Percentiles rank a stretch among this genome's conserved stretches.
phyloP scores from a whole-genome alignment of 1,284 basidiomycete genomes.

The Coriolopsis trogii region DNA sequence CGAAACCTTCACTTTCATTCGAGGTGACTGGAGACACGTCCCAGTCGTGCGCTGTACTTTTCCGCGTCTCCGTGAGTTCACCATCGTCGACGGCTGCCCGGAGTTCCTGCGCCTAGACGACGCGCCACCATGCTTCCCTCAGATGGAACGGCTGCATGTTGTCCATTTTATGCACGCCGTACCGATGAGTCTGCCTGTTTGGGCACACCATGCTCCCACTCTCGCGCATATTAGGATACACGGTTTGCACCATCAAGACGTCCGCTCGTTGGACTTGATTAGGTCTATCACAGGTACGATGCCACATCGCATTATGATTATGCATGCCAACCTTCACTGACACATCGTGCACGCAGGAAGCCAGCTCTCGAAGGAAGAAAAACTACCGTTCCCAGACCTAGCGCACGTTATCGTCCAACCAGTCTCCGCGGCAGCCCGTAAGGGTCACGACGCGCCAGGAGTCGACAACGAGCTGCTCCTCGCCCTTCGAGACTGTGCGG shows the following conservation, averaged over 20 bases:
- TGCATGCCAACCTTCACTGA: no score
- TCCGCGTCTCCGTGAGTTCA: slow-evolving; percentile 12
- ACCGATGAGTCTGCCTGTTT: not conserved
- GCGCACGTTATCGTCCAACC: no score
- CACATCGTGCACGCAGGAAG: no score
- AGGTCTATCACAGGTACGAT: not conserved
- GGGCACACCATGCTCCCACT: slow-evolving; percentile 6
- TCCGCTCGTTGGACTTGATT: not conserved
- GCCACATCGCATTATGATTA: no score
- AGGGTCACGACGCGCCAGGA: no score
- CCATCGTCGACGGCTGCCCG: slow-evolving; percentile 1
- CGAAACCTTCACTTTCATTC: slow-evolving; percentile 7
- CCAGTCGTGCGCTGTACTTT: not conserved
- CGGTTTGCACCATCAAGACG: not conserved
- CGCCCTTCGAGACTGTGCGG: no score
- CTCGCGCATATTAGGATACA: slow-evolving; percentile 8
- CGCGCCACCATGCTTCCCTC: slow-evolving; percentile 1
- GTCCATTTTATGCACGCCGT: not conserved
- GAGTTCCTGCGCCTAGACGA: not conserved
- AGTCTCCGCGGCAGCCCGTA: no score
- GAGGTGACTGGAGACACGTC: not conserved
- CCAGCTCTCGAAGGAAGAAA: no score
- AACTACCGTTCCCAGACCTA: no score
- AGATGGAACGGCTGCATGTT: slow-evolving; percentile 1
- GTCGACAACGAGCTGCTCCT: no score